phyloP scores from a whole-genome alignment of 176 grass and related monocot genomes.

The Secale cereale region DNA sequence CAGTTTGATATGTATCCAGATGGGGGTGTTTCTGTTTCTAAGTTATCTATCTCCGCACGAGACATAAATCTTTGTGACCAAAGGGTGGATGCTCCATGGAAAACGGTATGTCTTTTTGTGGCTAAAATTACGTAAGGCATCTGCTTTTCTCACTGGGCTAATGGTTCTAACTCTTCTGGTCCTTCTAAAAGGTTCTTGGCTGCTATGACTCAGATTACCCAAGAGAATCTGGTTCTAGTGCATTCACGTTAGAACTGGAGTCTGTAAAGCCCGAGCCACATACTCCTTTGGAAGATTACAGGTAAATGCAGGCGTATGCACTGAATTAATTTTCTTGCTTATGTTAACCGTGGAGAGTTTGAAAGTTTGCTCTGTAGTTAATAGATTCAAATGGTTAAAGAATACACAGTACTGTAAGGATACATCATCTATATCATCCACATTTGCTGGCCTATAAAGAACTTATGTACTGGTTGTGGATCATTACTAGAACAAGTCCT shows the following conservation, averaged over 20 bases:
- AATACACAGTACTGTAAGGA: neutral
- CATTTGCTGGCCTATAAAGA: neutral
- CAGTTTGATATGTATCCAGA: conserved; percentile 90
- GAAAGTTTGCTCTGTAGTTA: neutral
- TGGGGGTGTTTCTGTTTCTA: conserved; percentile 77
- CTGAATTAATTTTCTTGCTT: neutral
- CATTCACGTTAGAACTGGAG: conserved; percentile 83
- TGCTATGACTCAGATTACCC: conserved; percentile 71
- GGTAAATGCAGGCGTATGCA: conserved; percentile 33
- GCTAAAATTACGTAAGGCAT: conserved; percentile 7
- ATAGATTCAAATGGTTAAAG: conserved; percentile 6
- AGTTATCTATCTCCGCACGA: conserved; percentile 51
- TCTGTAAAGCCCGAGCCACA: conserved; percentile 74
- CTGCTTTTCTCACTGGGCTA: neutral
- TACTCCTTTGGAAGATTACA: conserved; percentile 93
- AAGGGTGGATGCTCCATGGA: conserved; percentile 87
- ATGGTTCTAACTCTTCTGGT: conserved; percentile 29
- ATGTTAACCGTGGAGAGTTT: too few species aligned
- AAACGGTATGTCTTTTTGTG: conserved; percentile 57
- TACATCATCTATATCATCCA: neutral
- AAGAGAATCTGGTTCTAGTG: conserved; percentile 83
- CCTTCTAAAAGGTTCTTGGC: conserved; percentile 72
- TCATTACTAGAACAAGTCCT: neutral
- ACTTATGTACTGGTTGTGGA: neutral
- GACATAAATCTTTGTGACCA: conserved; percentile 77